Evolutionary conservation across 129 eudicot species (phyloP), one percentile per base, ranked within the genome.

Genomic region (Artemisia argyi): DNA sequence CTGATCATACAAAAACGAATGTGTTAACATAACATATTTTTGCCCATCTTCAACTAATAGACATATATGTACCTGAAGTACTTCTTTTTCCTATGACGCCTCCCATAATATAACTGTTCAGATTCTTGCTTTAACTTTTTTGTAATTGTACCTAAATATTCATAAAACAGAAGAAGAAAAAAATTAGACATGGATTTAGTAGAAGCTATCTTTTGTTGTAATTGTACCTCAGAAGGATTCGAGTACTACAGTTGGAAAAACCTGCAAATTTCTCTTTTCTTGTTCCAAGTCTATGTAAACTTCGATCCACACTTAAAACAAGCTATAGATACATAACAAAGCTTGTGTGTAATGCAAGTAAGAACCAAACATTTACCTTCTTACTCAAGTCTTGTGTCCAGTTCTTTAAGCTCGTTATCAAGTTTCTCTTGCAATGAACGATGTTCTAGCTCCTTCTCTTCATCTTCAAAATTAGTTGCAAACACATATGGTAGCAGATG

Each of bases 81-180:
- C 97, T 86, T 94, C 99, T 70, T 90, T 94, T 74, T 94, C 99
- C 12, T 97, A 75, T 48, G 91, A 82, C 30, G 89, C 96, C 82
- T 94, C 90, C 97, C 97, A 90, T 63, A 61, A 67, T 76, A 96
- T 88, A 65, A 90, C 68, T 94, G 97, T 78, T 90, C 99, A 35
- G 97, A 94, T 73, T 94, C 96, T 81, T 86, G 97, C 82, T 90
- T 94, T 12, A 94, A 90, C 79, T 94, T 94, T 82, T 94, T 81
- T 94, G 99, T 65, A 94, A 69, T 85, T 90, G 93, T 78, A 94
- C 99, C 98, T 93, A 71, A 51, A 77, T 64, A 66, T 52, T 62
- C 55, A 61, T 18, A 77, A 24, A 58, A 35, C 28, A 19, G 22
- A 44, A 24, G n/a, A 10, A 55, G n/a, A n/a, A n/a, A 39, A 46